phyloP scores from a whole-genome alignment of 1,284 basidiomycete species.

The Ganoderma resinaceum region DNA sequence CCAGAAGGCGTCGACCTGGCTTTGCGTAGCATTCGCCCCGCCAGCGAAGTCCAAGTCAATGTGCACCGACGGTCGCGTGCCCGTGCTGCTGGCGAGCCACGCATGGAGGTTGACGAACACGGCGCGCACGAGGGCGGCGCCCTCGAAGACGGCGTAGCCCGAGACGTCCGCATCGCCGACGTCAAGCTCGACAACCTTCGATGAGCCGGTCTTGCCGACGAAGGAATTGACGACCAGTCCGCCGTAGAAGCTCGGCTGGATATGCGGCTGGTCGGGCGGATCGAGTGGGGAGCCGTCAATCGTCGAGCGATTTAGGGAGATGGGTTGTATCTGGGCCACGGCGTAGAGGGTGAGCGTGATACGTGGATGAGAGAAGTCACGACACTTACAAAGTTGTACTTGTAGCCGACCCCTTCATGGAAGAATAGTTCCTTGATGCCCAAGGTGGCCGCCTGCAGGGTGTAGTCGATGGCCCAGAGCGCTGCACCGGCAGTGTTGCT shows the following conservation, averaged over 20 bases:
- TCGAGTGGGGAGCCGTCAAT: conserved; percentile 56
- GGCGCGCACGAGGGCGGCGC: conserved; percentile 50
- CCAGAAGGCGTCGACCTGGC: conserved; percentile 1
- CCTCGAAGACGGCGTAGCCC: conserved; percentile 69
- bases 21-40: conserved; percentile 12
- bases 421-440: conserved; percentile 47
- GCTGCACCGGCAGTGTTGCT: conserved; percentile 75
- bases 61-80: conserved; percentile 48
- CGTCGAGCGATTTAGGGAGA: conserved; percentile 57
- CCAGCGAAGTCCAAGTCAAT: conserved; percentile 48
- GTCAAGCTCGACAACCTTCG: conserved; percentile 58
- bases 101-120: conserved; percentile 65
- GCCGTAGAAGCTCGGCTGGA: conserved; percentile 70
- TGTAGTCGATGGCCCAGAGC: conserved; percentile 73
- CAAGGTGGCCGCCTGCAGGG: conserved; percentile 52
- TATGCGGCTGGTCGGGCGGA: conserved; percentile 55
- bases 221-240: conserved; percentile 56
- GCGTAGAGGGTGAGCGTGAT: neutral
- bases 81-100: conserved; percentile 48
- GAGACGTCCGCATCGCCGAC: conserved; percentile 57
- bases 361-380: neutral
- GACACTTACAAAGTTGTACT: conserved; percentile 48
- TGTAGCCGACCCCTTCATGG: conserved; percentile 52
- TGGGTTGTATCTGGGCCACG: conserved; percentile 56
- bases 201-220: conserved; percentile 45